Evolutionary conservation across 192 early-diverging fungal species (phyloP).

Genomic region (Jimgerdemannia lactiflua): DNA sequence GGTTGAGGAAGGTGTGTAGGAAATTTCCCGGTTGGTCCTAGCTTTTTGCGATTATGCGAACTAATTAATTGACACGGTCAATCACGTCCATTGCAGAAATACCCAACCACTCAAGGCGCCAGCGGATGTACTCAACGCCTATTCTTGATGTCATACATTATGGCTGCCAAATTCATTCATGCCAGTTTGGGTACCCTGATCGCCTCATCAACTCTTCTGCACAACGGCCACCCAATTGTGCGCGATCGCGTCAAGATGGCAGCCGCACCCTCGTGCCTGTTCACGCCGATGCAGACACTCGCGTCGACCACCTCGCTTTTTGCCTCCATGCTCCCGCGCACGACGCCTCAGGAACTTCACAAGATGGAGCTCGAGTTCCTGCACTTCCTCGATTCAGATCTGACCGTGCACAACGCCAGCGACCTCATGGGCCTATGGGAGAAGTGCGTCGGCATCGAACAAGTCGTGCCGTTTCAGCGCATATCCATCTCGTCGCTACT

Average conservation of each 20-base stretch:
- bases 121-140: constrained; percentile 41
- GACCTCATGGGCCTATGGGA: too few relatives aligned
- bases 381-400: constrained; percentile 42
- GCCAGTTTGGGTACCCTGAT: constrained; percentile 21
- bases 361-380: constrained; percentile 50
- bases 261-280: constrained; percentile 5
- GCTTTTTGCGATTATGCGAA: too few relatives aligned
- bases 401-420: constrained; percentile 1
- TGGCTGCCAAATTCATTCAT: constrained; percentile 41
- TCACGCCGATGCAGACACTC: not conserved
- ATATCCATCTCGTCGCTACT: too few relatives aligned
- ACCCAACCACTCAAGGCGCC: constrained; percentile 38
- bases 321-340: not conserved
- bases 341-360: constrained; percentile 20
- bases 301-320: constrained; percentile 16
- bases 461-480: too few relatives aligned
- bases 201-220: not conserved
- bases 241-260: not conserved
- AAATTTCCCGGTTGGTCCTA: not conserved
- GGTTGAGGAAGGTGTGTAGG: constrained; percentile 29
- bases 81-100: constrained; percentile 18
- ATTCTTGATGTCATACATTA: constrained; percentile 47
- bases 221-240: constrained; percentile 8
- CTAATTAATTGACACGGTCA: too few relatives aligned
- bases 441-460: too few relatives aligned